Evolutionary conservation across 371 early-diverging fungal species (phyloP), one percentile per base, ranked within the genome.

Genomic region (Rhizopus microsporus): DNA sequence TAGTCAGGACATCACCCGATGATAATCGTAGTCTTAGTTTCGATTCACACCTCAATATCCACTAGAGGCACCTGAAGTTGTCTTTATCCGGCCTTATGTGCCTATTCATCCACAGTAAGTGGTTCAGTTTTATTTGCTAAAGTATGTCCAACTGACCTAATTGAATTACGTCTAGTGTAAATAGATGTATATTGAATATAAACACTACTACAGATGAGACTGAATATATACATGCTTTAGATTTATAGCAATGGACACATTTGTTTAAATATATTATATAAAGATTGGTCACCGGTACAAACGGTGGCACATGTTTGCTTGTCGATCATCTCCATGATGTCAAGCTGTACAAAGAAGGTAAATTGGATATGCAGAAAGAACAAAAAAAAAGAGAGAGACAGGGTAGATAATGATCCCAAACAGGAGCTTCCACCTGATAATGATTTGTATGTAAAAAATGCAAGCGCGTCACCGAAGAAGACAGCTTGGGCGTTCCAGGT

Each of bases 241-340:
- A 79, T 93, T 45, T 93, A 94, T 76, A 86, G 87, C 72, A 96
- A 96, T 72, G 96, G 96, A 17, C 94, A 95, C 62, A 94, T 95
- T 54, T 99, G 99, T 72, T 74, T 99, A 29, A 94, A 95, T 59
- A 97, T 98, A 48, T 82, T 98, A 32, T 97, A 96, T 74, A 88
- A 90, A 60, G 88, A 94, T 49, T 99, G 98, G 98, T 88, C 88
- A 17, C 98, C 98, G 1, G 98, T 96, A 0, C 86, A 97, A 57
- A 97, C 98, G 4, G 93, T 95, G 37, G 84, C 89, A 13, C 87
- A 94, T 29, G 91, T 99, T n/a, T 93, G 96, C 50, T 72, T 98
- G 51, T 93, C 93, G 0, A 92, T 99, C 45, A 87, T 89, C 44
- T 93, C 93, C 46, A 93, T 98, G 91, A 73, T 99, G 31, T 92